phyloP scores from a whole-genome alignment of 1,284 basidiomycete species.

The Sporisorium iseilematis-ciliati region DNA sequence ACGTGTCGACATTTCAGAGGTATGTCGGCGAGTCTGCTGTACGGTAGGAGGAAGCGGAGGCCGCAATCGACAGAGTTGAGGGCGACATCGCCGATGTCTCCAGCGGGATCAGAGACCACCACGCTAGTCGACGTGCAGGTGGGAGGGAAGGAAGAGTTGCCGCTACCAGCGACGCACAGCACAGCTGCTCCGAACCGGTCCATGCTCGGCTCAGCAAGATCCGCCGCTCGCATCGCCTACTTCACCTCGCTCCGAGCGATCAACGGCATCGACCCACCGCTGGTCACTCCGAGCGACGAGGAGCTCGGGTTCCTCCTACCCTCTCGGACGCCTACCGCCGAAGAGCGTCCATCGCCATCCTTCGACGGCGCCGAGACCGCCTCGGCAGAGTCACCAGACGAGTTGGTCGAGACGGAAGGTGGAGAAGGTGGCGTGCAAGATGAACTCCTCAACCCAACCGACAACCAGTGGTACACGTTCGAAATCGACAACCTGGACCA shows the following conservation, averaged over 20 bases:
- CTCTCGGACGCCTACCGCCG: neutral
- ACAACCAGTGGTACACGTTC: slow-evolving; percentile 52
- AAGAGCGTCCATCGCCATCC: neutral
- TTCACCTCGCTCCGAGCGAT: slow-evolving; percentile 30
- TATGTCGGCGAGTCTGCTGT: slow-evolving; percentile 23
- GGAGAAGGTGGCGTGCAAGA: neutral
- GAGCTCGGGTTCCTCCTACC: slow-evolving; percentile 31
- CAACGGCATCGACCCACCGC: slow-evolving; percentile 16
- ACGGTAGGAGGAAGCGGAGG: slow-evolving; percentile 13
- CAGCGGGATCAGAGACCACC: neutral
- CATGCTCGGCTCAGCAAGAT: slow-evolving; percentile 15
- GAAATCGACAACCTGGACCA: slow-evolving; percentile 38
- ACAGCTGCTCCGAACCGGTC: neutral
- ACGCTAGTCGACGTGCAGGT: slow-evolving; percentile 10
- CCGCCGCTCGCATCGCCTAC: slow-evolving; percentile 22
- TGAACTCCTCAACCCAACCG: slow-evolving; percentile 15
- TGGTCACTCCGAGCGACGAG: slow-evolving; percentile 34
- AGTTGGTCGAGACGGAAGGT: neutral
- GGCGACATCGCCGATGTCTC: neutral
- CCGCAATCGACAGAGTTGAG: slow-evolving; percentile 10
- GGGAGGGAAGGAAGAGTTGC: neutral
- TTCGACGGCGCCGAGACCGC: too few species aligned
- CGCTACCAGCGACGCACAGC: slow-evolving; percentile 17
- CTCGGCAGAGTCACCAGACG: neutral
- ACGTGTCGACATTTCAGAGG: slow-evolving; percentile 36